Conservation (phyloP, 306 rosid genomes). For the Rosa rugosa region DNA sequence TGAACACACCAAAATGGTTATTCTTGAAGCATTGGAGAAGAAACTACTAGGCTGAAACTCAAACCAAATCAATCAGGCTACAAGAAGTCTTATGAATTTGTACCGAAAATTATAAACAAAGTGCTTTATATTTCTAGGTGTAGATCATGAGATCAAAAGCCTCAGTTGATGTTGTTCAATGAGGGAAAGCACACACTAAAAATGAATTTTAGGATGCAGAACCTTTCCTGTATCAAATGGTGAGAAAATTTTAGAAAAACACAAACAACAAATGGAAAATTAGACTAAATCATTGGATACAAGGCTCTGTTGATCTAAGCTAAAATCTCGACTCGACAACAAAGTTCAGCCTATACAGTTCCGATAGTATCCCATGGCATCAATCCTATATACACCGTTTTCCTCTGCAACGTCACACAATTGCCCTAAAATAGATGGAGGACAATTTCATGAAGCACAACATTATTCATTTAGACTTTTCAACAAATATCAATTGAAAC, state of each 20-base stretch:
- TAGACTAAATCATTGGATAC: background rate
- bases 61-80: slow-evolving; percentile 26
- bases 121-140: background rate
- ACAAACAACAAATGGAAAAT: background rate
- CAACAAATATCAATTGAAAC: slow-evolving; percentile 18
- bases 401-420: background rate
- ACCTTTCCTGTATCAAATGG: background rate
- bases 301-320: no score
- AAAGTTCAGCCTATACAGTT: background rate
- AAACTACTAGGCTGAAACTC: slow-evolving; percentile 29
- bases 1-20: slow-evolving; percentile 35
- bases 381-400: slow-evolving; percentile 4
- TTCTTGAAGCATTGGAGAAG: slow-evolving; percentile 28
- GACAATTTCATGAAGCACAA: background rate
- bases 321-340: no score
- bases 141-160: slow-evolving; percentile 4
- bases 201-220: background rate
- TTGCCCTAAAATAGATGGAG: background rate
- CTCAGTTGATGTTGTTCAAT: background rate
- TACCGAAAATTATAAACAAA: slow-evolving; percentile 6
- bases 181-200: slow-evolving; percentile 6
- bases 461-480: background rate
- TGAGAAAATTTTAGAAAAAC: no score
- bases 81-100: background rate
- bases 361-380: no score